Base-by-base conservation (phyloP, 75 land plant species). In the Azolla pinnata region DNA sequence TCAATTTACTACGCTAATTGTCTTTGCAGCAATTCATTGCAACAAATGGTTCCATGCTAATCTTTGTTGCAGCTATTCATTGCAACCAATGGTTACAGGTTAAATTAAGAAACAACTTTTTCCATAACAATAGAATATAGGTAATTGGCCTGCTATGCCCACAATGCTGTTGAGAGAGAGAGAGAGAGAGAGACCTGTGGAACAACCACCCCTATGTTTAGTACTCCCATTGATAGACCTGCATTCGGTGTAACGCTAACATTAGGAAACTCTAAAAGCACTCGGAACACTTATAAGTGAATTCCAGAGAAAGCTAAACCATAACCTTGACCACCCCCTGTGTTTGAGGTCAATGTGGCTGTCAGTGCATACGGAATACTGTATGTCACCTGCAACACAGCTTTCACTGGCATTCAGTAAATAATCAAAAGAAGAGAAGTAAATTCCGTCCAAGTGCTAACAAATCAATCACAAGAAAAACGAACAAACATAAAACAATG, bases 141-240 rank as follows among this genome's bases (percentile, higher is more conserved):
- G n/a, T n/a, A n/a, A 12, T 47, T 20, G 10, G 20, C 50, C 19
- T 20, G n/a, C n/a, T n/a, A n/a, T n/a, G n/a, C n/a, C n/a, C n/a
- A n/a, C n/a, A n/a, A n/a, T n/a, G n/a, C n/a, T n/a, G n/a, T n/a
- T n/a, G n/a, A n/a, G n/a, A n/a, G n/a, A n/a, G n/a, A n/a, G n/a
- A n/a, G n/a, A n/a, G n/a, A n/a, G n/a, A n/a, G n/a, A 3, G 18
- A 24, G 66, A 89, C 96, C 86, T 95, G 99, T 34, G 99, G 99
- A 27, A 95, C 73, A 25, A 86, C 97, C 35, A 95, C 83, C 18
- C 97, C 84, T 21, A 95, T 63, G 67, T 95, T 95, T 59, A 95
- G 61, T 30, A 95, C 70, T 12, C 99, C 98, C 99, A 90, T 86
- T 0, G 99, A 83, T 49, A 95, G 61, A 10, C 96, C 96, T 89